Conservation (phyloP, 2,329 filamentous ascomycete species). For the Harringtonia aguacate region DNA sequence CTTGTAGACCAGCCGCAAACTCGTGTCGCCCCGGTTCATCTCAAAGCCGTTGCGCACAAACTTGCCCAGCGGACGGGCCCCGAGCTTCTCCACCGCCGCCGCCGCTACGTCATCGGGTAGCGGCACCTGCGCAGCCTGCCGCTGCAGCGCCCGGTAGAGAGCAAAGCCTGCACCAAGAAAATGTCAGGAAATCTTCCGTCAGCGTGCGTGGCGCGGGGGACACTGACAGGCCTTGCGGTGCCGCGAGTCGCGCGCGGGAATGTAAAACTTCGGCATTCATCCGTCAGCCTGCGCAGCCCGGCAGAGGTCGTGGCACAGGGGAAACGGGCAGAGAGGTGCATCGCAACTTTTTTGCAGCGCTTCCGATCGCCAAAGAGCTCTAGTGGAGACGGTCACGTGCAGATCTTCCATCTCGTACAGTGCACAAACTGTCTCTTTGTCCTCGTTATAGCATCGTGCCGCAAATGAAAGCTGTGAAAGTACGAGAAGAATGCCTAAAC, state of each 20-base stretch:
- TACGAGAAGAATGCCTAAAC: not conserved
- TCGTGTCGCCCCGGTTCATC: constrained; percentile 46
- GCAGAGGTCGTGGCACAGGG: too few species aligned
- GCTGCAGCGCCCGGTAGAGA: constrained; percentile 60
- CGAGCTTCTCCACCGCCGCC: constrained; percentile 13
- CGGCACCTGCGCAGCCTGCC: constrained; percentile 40
- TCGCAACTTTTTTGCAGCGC: too few species aligned
- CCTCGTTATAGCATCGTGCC: too few species aligned
- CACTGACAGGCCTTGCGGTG: constrained; percentile 40
- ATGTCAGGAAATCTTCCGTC: not conserved
- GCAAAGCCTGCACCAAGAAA: constrained; percentile 48
- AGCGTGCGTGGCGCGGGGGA: not conserved
- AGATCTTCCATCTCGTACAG: too few species aligned
- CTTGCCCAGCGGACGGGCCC: constrained; percentile 37
- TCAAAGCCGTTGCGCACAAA: constrained; percentile 53
- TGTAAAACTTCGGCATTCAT: constrained; percentile 28
- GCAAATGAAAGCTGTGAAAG: not conserved
- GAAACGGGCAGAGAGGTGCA: too few species aligned
- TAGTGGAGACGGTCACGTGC: too few species aligned
- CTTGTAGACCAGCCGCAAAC: constrained; percentile 47
- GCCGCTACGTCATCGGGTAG: constrained; percentile 36
- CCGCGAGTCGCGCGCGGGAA: constrained; percentile 38
- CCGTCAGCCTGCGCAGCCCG: constrained; percentile 1
- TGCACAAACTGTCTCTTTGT: too few species aligned
- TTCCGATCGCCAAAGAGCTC: too few species aligned